Conservation (phyloP, 148 eudicot genomes). For the Chenopodium berlandieri region DNA sequence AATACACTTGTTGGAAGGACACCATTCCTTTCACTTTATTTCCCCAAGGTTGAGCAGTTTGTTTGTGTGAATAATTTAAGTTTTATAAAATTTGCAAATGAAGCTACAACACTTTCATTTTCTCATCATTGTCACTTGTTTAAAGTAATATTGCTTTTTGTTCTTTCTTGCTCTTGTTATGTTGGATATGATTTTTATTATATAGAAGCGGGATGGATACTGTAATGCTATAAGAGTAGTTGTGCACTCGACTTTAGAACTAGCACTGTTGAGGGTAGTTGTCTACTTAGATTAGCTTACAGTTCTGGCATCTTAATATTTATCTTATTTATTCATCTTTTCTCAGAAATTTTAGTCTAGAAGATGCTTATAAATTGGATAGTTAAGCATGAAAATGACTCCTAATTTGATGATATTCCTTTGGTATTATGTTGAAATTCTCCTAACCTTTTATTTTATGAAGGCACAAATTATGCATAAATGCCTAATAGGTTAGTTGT, state of each 20-base stretch:
- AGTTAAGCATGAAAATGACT: slow-evolving; percentile 70
- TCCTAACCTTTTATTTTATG: neutral
- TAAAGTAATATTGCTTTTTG: neutral
- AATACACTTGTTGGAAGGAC: too few relatives aligned
- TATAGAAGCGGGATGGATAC: neutral
- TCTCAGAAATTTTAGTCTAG: slow-evolving; percentile 64
- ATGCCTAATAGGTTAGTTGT: neutral
- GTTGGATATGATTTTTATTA: neutral
- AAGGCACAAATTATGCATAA: neutral
- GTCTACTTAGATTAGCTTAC: slow-evolving; percentile 4
- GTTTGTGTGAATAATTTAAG: too few relatives aligned
- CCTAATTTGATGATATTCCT: slow-evolving; percentile 61
- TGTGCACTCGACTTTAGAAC: neutral
- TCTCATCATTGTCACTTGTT: neutral
- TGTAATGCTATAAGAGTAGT: neutral
- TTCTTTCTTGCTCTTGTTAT: neutral
- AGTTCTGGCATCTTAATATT: neutral
- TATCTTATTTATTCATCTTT: too few relatives aligned
- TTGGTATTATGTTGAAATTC: slow-evolving; percentile 40
- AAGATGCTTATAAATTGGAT: slow-evolving; percentile 76
- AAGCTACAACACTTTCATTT: too few relatives aligned
- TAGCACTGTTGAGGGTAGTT: neutral
- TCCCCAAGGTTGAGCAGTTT: too few relatives aligned
- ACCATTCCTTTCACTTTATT: too few relatives aligned
- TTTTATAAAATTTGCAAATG: too few relatives aligned